Evolutionary conservation across 805 yeast species (phyloP).

Genomic region (Pichia thaimueangensis): DNA sequence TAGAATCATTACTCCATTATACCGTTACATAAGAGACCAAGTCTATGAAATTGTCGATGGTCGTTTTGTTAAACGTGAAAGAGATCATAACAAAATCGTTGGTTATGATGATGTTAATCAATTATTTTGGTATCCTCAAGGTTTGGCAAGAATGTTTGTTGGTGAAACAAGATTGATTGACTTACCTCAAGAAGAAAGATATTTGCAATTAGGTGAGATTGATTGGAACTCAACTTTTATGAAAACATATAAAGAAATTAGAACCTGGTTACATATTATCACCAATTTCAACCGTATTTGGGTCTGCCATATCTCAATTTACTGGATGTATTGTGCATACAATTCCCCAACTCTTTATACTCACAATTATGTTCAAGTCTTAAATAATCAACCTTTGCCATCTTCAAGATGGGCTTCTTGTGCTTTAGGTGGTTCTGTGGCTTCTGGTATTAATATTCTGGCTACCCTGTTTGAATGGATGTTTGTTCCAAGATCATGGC

Average conservation of each 20-base stretch:
- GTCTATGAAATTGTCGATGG: constrained; percentile 79
- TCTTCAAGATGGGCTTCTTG: constrained; percentile 91
- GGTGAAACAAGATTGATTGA: constrained; percentile 90
- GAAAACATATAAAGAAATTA: constrained; percentile 90
- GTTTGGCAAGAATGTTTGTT: constrained; percentile 84
- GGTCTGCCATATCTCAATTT: constrained; percentile 84
- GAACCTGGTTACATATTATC: constrained; percentile 95
- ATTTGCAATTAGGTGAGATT: constrained; percentile 81
- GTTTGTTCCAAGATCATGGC: constrained; percentile 97
- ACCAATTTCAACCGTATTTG: constrained; percentile 98
- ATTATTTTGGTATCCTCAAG: constrained; percentile 99
- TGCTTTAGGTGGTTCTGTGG: constrained; percentile 89
- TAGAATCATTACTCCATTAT: constrained; percentile 87
- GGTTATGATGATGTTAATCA: constrained; percentile 99
- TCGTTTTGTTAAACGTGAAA: constrained; percentile 77
- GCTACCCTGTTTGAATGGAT: constrained; percentile 93
- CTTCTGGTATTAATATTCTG: constrained; percentile 68
- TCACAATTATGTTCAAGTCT: constrained; percentile 72
- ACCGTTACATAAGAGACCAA: constrained; percentile 71
- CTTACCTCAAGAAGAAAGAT: constrained; percentile 85
- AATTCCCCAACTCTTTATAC: constrained; percentile 91
- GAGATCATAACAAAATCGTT: constrained; percentile 70
- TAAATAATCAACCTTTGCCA: constrained; percentile 80
- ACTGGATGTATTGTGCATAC: constrained; percentile 93
- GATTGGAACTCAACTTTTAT: constrained; percentile 88